Evolutionary conservation across 129 eudicot genomes (phyloP).

Genomic region (Ambrosia trifida): DNA sequence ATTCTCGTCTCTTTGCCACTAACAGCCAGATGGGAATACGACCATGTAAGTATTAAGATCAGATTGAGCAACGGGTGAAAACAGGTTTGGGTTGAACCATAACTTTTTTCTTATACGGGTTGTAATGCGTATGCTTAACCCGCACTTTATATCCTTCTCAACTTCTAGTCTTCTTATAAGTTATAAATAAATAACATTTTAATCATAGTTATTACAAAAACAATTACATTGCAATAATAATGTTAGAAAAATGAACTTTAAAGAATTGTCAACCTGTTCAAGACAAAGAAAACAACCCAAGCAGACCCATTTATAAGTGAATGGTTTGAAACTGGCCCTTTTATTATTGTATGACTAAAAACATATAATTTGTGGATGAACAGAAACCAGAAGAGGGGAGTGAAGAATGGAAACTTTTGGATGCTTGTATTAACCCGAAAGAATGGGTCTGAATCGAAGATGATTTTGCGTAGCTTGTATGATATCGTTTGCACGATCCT

Average conservation of each 20-base stretch:
- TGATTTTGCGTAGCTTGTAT: conserved; percentile 26
- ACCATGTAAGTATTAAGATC: conserved; percentile 64
- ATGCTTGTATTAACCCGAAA: conserved; percentile 96
- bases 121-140: background rate
- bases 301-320: background rate
- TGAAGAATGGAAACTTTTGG: conserved; percentile 98
- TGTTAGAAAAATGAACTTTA: background rate
- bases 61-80: background rate
- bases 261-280: background rate
- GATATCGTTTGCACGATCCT: conserved; percentile 11
- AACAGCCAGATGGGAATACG: conserved; percentile 98
- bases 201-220: background rate
- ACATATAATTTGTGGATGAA: conserved; percentile 3
- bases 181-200: background rate
- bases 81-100: background rate
- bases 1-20: conserved; percentile 97
- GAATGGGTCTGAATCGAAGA: conserved; percentile 74
- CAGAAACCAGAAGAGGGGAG: conserved; percentile 97
- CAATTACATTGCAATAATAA: background rate
- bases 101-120: background rate
- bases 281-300: background rate
- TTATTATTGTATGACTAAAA: background rate
- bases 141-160: background rate
- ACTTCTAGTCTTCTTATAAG: background rate
- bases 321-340: background rate